Evolutionary conservation across 345 rosid genomes (phyloP).

Genomic region (Rhizophora mangle): DNA sequence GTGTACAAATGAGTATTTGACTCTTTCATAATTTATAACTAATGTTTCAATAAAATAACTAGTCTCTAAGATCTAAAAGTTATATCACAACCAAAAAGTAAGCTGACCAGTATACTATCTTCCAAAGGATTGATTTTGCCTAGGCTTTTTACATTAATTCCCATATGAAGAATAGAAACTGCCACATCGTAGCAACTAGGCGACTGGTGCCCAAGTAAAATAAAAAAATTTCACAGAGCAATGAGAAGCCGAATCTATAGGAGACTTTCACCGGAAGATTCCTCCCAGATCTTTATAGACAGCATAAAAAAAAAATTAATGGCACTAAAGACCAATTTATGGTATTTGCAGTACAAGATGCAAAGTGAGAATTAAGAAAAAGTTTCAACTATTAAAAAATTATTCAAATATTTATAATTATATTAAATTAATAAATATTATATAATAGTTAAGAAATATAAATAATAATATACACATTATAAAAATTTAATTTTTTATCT

Average conservation of each 20-base stretch:
- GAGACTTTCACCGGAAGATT: constrained; percentile 91
- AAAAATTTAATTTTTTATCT: too few species aligned
- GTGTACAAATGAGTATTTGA: too few species aligned
- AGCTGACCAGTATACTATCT: constrained; percentile 82
- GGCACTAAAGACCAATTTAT: neutral
- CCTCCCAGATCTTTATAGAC: constrained; percentile 79
- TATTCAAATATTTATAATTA: too few species aligned
- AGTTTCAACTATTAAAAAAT: neutral
- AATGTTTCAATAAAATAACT: too few species aligned
- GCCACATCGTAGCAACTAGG: constrained; percentile 66
- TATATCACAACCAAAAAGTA: neutral
- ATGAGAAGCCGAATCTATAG: constrained; percentile 93
- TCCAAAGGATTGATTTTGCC: constrained; percentile 89
- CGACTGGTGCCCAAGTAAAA: constrained; percentile 82
- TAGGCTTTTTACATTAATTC: constrained; percentile 78
- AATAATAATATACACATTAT: too few species aligned
- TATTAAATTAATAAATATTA: too few species aligned
- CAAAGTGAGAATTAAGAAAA: neutral
- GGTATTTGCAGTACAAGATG: neutral
- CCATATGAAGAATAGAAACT: constrained; percentile 78
- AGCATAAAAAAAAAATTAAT: neutral
- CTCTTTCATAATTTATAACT: too few species aligned
- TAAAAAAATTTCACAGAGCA: constrained; percentile 80
- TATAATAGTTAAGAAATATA: too few species aligned
- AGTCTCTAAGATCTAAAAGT: neutral